phyloP scores from a whole-genome alignment of 192 early-diverging fungal species.

The Jimgerdemannia lactiflua region DNA sequence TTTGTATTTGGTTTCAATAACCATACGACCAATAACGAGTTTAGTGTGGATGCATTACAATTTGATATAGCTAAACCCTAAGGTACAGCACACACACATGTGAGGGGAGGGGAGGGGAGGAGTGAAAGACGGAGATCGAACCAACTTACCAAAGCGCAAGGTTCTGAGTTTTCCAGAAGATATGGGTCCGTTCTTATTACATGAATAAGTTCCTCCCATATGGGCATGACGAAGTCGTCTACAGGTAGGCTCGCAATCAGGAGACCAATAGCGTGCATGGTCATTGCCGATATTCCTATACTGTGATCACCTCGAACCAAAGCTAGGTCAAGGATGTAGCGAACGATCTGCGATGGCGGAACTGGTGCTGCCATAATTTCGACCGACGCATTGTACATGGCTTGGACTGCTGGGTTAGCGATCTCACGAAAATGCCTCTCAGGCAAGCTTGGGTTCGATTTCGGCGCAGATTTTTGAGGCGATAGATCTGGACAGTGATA shows the following conservation, averaged over 20 bases:
- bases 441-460: constrained; percentile 39
- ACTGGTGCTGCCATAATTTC: constrained; percentile 44
- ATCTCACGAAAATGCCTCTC: constrained; percentile 61
- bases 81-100: too few species aligned
- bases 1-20: not conserved
- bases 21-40: not conserved
- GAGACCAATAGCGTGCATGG: constrained; percentile 43
- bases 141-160: constrained; percentile 38
- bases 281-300: constrained; percentile 31
- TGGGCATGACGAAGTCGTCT: constrained; percentile 41
- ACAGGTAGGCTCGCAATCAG: constrained; percentile 34
- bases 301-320: constrained; percentile 33
- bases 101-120: too few species aligned
- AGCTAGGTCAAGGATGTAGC: constrained; percentile 36
- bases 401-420: constrained; percentile 57
- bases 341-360: constrained; percentile 33
- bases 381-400: constrained; percentile 46
- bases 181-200: constrained; percentile 32
- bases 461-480: constrained; percentile 51
- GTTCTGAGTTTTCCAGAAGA: constrained; percentile 34
- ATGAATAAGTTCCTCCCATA: constrained; percentile 43
- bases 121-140: not conserved
- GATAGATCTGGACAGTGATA: constrained; percentile 28
- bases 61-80: too few species aligned
- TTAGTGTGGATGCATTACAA: not conserved